Evolutionary conservation across 2,329 filamentous ascomycete genomes (phyloP).

Genomic region (Arachnopeziza araneosa): DNA sequence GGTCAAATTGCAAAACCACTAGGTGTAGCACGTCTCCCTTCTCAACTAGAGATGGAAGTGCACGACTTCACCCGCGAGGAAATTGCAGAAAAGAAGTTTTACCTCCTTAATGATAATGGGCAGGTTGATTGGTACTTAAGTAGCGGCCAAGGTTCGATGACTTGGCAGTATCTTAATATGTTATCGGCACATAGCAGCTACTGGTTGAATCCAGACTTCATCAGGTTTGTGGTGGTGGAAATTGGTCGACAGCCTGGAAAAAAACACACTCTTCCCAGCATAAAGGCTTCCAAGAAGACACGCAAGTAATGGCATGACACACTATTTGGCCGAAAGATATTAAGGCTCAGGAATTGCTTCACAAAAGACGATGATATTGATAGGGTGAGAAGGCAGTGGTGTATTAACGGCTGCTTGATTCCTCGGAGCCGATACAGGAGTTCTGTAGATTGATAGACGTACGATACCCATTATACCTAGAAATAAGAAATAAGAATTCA

Average conservation of each 20-base stretch:
- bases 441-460: conserved; percentile 5
- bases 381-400: background rate
- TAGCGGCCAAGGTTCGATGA: conserved; percentile 78
- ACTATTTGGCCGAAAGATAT: background rate
- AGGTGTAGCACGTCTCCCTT: conserved; percentile 45
- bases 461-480: conserved; percentile 21
- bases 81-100: conserved; percentile 82
- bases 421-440: background rate
- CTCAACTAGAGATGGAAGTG: conserved; percentile 82
- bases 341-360: background rate
- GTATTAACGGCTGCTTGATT: too few relatives aligned
- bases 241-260: conserved; percentile 70
- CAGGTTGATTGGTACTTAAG: conserved; percentile 89
- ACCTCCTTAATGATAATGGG: conserved; percentile 88
- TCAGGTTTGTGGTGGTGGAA: conserved; percentile 85
- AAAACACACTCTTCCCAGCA: conserved; percentile 48
- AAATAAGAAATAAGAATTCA: conserved; percentile 2
- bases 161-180: conserved; percentile 97
- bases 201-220: conserved; percentile 82
- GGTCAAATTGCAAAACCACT: conserved; percentile 26
- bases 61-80: conserved; percentile 93
- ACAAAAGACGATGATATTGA: background rate
- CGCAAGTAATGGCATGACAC: conserved; percentile 6
- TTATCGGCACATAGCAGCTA: conserved; percentile 91
- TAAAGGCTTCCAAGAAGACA: conserved; percentile 51